Evolutionary conservation across 495 filamentous ascomycete species (phyloP), one percentile per base, ranked within the genome.

Genomic region (Aspergillus egyptiacus): DNA sequence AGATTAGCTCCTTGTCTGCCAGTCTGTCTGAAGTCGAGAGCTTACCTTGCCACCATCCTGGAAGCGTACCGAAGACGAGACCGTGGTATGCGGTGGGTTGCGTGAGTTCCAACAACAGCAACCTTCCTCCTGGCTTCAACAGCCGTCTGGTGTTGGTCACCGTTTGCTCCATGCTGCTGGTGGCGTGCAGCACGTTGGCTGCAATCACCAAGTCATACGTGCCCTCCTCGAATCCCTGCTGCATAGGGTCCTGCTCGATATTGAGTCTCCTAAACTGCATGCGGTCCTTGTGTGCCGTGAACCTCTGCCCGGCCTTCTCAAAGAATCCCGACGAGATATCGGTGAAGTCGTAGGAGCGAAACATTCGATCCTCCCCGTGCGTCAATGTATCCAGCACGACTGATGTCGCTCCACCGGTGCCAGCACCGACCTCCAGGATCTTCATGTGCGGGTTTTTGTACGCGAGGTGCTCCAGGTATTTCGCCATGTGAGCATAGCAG

Each of bases 201-300:
- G 75, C 79, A 13, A 82, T 44, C 3, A 83, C 60, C 0, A 83
- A 48, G 48, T 83, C 79, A 52, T 76, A 83, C 0, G 53, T 52
- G 5, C 46, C 65, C 5, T 38, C 44, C 14, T 69, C 60, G 33
- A 78, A 76, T 0, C 75, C 77, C 48, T 83, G 78, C 18, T 60
- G 47, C 0, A 44, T 24, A 1, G 73, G 74, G 42, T 77, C 71
- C 22, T 64, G 54, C 19, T 66, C 66, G 18, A 81, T 77, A 44
- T 83, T 67, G 0, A 81, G 49, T 5, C 53, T 55, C 11, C 53
- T 50, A 63, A 35, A 35, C 3, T 3, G 2, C 3, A 35, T 6
- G 9, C n/a, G n/a, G n/a, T n/a, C n/a, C n/a, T n/a, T n/a, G n/a
- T n/a, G n/a, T n/a, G n/a, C n/a, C n/a, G n/a, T n/a, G n/a, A n/a